These are phyloP conservation scores for Monosporascus sp. DNA, from an alignment of 2,329 filamentous ascomycete genomes.

Conservation along the genomic window DNA sequence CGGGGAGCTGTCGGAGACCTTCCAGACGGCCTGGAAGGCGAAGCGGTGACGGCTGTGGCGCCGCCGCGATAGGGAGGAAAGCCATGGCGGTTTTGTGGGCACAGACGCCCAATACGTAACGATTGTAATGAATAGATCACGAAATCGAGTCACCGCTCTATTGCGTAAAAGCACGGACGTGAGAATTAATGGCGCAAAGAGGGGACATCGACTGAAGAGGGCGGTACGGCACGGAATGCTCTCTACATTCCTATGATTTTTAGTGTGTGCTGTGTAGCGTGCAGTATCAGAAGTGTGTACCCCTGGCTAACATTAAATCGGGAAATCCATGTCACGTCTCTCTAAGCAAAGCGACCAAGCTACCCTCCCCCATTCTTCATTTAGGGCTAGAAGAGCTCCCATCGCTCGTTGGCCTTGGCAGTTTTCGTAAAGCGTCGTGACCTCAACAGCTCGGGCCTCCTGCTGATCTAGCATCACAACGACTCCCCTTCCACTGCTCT, in stretches of 20 bases:
- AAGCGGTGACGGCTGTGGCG: conserved; percentile 22
- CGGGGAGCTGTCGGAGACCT: conserved; percentile 59
- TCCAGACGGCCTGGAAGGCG: conserved; percentile 65
- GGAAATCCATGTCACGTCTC: conserved; percentile 26
- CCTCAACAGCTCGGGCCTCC: too few relatives aligned
- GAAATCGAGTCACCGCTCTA: too few relatives aligned
- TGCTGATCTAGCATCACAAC: too few relatives aligned
- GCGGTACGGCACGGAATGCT: conserved; percentile 20
- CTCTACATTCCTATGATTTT: conserved; percentile 20
- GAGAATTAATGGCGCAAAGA: too few relatives aligned
- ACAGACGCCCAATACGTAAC: neutral
- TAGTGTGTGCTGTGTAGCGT: neutral
- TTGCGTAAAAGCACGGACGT: too few relatives aligned
- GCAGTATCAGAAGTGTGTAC: conserved; percentile 17
- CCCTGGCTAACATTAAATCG: conserved; percentile 29
- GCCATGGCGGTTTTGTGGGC: too few relatives aligned
- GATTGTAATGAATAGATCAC: conserved; percentile 2
- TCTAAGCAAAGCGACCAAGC: conserved; percentile 23
- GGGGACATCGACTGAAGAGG: conserved; percentile 1
- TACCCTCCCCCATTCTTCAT: conserved; percentile 9
- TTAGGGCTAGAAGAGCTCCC: conserved; percentile 1
- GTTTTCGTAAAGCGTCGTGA: conserved; percentile 13
- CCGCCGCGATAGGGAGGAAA: neutral
- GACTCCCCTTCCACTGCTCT: conserved; percentile 2
- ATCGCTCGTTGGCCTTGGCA: conserved; percentile 8